These are phyloP conservation scores for Euptelea pleiosperma DNA, from an alignment of 164 flowering plant species.

Conservation along the genomic window DNA sequence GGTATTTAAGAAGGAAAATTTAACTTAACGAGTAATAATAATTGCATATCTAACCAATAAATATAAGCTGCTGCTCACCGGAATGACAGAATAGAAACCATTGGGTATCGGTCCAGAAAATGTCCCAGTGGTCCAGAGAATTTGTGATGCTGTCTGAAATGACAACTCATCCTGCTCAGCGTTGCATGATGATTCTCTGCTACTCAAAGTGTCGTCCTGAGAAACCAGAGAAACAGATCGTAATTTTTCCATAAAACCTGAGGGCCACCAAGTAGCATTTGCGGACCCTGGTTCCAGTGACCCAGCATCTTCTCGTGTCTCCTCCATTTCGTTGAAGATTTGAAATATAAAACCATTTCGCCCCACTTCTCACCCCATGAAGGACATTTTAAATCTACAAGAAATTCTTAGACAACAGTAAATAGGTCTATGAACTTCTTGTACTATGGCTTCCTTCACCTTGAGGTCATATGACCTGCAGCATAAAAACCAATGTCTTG, in stretches of 20 bases:
- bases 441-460: conserved; percentile 9
- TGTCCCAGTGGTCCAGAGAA: conserved; percentile 82
- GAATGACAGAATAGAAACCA: conserved; percentile 89
- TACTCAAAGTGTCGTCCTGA: conserved; percentile 42
- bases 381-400: conserved; percentile 15
- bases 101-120: conserved; percentile 84
- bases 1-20: not conserved
- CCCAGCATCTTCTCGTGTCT: conserved; percentile 64
- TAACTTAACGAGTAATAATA: not conserved
- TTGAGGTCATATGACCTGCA: conserved; percentile 21
- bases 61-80: conserved; percentile 49
- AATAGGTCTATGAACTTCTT: conserved; percentile 6
- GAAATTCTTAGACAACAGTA: conserved; percentile 9
- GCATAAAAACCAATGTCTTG: not conserved
- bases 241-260: conserved; percentile 68
- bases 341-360: conserved; percentile 57
- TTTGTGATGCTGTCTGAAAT: conserved; percentile 63
- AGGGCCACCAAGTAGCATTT: conserved; percentile 68
- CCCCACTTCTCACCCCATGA: conserved; percentile 49
- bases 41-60: conserved; percentile 3
- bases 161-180: conserved; percentile 48
- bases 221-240: conserved; percentile 67
- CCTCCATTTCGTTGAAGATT: conserved; percentile 66
- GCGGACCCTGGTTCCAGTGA: conserved; percentile 61
- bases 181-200: conserved; percentile 32